Base-by-base conservation (phyloP, 345 rosid species). In the Gossypium sturtianum region DNA sequence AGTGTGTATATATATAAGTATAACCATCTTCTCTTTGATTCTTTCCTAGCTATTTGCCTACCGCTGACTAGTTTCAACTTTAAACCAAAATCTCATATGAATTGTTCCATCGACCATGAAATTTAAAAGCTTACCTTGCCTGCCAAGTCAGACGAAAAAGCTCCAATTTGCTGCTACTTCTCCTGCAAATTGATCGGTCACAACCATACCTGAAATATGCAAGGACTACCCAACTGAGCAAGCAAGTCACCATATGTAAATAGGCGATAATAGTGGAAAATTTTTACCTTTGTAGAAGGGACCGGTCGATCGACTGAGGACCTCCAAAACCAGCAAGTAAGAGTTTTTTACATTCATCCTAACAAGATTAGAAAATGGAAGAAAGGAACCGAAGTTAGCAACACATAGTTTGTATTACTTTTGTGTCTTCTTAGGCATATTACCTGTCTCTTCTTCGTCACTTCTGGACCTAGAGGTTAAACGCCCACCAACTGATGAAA, bases 381-480 rank as follows among this genome's bases (percentile, higher is more conserved):
- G 53, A 58, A 66, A 75, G 53, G 61, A 56, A 53, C 19, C 9
- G 0, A 16, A 27, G 16, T 19, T 16, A 53, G 17, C 22, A 48
- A 72, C 38, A 0, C 4, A 34, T 34, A 34, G 38, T 34, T 34
- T 34, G 44, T 25, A 64, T 66, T 65, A 57, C 45, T 63, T 58
- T 71, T 56, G 71, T 61, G 29, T 38, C 49, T 23, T 53, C 19
- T 12, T 43, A 41, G 64, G 23, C 16, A 20, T 22, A 67, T 47
- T 83, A 85, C 91, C 89, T 76, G 73, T 77, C 66, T 80, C 72
- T 56, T 83, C 79, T 17, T 75, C 64, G 22, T 80, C 79, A 64
- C 78, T 66, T 75, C 72, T 75, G 63, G 82, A 75, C 7, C 68
- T 74, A 16, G 73, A 51, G 45, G 83, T 34, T 34, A 78, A 60